A percentile compares a stretch with the other conserved stretches of the same genome.
phyloP scores from a whole-genome alignment of 2,329 filamentous ascomycete genomes.

The Penicillium crustosum region DNA sequence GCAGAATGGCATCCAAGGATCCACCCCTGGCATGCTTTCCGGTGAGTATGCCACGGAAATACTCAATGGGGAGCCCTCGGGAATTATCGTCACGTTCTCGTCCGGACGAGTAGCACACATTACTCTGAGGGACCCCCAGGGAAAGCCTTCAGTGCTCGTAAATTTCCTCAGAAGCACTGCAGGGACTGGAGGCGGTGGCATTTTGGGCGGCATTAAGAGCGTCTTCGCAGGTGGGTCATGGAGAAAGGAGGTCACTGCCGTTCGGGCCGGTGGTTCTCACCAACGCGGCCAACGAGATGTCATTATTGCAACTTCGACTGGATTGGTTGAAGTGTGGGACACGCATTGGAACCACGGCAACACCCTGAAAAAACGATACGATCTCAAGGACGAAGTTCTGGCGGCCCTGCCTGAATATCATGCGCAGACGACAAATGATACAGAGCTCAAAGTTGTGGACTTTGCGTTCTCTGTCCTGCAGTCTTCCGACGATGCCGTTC shows the following conservation, averaged over 20 bases:
- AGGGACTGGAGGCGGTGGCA: conserved; percentile 58
- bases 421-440: conserved; percentile 52
- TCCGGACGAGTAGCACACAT: conserved; percentile 84
- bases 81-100: conserved; percentile 81
- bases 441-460: conserved; percentile 73
- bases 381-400: conserved; percentile 66
- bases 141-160: conserved; percentile 74
- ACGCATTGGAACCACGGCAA: conserved; percentile 85
- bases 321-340: conserved; percentile 80
- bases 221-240: conserved; percentile 69
- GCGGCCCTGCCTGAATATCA: conserved; percentile 60
- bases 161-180: conserved; percentile 70
- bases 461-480: conserved; percentile 60
- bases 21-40: conserved; percentile 70
- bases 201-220: conserved; percentile 79
- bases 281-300: conserved; percentile 82
- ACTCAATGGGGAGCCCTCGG: conserved; percentile 79
- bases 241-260: conserved; percentile 76
- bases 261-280: conserved; percentile 69
- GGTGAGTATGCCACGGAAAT: conserved; percentile 77
- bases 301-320: conserved; percentile 74
- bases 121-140: conserved; percentile 80
- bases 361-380: conserved; percentile 68
- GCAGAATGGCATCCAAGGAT: conserved; percentile 73
- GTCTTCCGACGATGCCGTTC: conserved; percentile 40